These are phyloP conservation scores for Cenchrus americanus DNA, from an alignment of 176 grass and related monocot species.

Conservation along the genomic window DNA sequence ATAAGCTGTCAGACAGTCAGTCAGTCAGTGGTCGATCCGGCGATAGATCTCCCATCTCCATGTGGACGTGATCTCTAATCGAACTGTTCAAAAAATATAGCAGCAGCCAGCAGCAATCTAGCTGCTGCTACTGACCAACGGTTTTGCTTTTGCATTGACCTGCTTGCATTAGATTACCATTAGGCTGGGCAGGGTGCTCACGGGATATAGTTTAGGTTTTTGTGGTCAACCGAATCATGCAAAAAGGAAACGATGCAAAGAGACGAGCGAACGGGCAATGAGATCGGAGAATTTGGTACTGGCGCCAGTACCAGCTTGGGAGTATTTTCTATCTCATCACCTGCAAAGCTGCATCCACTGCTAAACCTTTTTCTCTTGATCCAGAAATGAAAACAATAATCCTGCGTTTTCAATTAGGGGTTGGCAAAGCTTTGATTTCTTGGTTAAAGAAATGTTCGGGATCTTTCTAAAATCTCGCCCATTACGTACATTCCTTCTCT, in stretches of 20 bases:
- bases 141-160: slow-evolving; percentile 21
- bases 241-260: slow-evolving; percentile 42
- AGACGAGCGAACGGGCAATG: neutral
- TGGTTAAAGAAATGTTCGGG: neutral
- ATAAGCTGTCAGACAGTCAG: neutral
- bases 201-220: neutral
- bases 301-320: slow-evolving; percentile 16
- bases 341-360: slow-evolving; percentile 29
- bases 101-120: too few species aligned
- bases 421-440: neutral
- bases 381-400: neutral
- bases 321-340: slow-evolving; percentile 41
- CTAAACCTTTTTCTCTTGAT: slow-evolving; percentile 6
- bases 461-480: neutral
- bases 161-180: neutral
- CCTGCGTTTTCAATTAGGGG: neutral
- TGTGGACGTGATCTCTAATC: too few species aligned
- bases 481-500: neutral
- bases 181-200: neutral
- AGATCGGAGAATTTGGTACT: slow-evolving; percentile 6
- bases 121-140: neutral
- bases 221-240: slow-evolving; percentile 23
- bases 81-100: neutral
- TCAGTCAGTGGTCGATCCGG: neutral
- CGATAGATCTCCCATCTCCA: neutral